Evolutionary conservation across 495 filamentous ascomycete genomes (phyloP), one percentile per base, ranked within the genome.

Genomic region (Xylaria intraflava): DNA sequence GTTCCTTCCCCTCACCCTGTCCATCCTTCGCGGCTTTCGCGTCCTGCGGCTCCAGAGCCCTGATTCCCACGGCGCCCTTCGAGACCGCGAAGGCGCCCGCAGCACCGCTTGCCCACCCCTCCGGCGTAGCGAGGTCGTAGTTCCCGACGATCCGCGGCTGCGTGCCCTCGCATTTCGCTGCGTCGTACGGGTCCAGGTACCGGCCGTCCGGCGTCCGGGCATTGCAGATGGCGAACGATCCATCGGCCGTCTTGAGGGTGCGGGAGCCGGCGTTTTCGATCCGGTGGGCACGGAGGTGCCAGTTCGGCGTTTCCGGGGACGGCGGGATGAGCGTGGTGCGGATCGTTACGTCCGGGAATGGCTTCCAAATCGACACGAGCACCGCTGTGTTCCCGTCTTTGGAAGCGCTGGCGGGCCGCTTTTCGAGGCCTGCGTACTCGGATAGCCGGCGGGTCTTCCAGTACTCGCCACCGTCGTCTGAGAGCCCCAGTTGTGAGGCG

Each of bases 381-480:
- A 87, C 77, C 0, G 82, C 79, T 0, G 60, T 50, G 9, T 33
- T 40, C 10, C 23, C 48, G 19, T 26, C 16, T 23, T 39, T 12
- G 20, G 38, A 31, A 20, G 19, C 43, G 8, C 17, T 20, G 14
- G 60, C 68, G 27, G 71, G 75, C 1, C 74, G 72, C 12, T 69
- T 61, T 50, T 82, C 73, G 17, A 89, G 77, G 1, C 69, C 73
- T 0, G 83, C 77, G 55, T 82, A 79, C 31, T 75, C 68, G 14
- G 78, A 81, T 8, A 83, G 62, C 5, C 86, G 72, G 7, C 86
- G 74, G 56, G 87, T 82, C 63, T 88, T 86, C 87, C 87, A 91
- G 46, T 83, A 81, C 65, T 91, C 87, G 33, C 86, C 86, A 10
- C 76, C 83, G 69, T 90, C 87, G 56, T 89, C 86, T 2, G 84